phyloP scores from a whole-genome alignment of 2,329 filamentous ascomycete genomes.

The Sporothrix euskadiensis region DNA sequence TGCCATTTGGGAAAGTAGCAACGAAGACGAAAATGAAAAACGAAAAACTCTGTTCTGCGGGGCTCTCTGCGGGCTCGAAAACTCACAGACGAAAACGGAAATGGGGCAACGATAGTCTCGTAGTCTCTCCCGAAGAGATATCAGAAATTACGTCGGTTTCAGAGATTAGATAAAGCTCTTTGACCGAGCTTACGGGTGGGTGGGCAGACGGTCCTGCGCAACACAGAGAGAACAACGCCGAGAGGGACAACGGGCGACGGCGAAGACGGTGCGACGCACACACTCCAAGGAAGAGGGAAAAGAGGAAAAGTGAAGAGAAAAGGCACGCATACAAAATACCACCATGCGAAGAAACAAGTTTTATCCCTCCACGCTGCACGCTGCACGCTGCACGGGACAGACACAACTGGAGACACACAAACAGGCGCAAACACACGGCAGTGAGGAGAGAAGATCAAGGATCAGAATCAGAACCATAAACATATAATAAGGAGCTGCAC shows the following conservation, averaged over 20 bases:
- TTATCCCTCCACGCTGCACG: not conserved
- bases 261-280: not conserved
- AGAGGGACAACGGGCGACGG: not conserved
- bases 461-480: too few relatives aligned
- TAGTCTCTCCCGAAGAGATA: not conserved
- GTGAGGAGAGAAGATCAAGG: too few relatives aligned
- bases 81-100: not conserved
- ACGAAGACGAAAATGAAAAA: not conserved
- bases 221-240: not conserved
- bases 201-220: not conserved
- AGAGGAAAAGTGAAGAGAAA: not conserved
- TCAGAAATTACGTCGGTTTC: not conserved
- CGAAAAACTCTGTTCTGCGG: slow-evolving; percentile 8
- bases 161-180: slow-evolving; percentile 10
- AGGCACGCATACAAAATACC: not conserved
- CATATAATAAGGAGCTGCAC: not conserved
- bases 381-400: too few relatives aligned
- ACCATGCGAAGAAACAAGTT: slow-evolving; percentile 9
- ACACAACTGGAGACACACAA: too few relatives aligned
- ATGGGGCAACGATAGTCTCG: too few relatives aligned
- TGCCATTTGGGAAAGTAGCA: not conserved
- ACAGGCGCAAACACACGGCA: too few relatives aligned
- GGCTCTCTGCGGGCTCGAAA: not conserved
- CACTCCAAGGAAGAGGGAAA: not conserved
- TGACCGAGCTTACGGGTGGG: not conserved